Evolutionary conservation across 192 early-diverging fungal genomes (phyloP).

Genomic region (Gigaspora rosea): DNA sequence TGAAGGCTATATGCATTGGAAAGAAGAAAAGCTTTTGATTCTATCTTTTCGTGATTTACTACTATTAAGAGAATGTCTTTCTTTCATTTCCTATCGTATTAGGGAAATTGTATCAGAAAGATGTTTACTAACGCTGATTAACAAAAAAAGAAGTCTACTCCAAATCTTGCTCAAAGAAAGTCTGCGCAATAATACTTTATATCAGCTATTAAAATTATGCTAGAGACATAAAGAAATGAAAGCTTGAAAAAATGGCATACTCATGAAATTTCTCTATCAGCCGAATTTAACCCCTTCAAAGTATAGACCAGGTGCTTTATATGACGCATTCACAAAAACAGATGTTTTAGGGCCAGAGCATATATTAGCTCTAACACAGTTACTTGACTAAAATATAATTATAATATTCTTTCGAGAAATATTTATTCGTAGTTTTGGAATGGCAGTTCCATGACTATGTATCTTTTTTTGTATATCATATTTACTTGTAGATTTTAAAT

Average conservation of each 20-base stretch:
- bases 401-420: no score
- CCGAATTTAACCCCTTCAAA: conserved; percentile 1
- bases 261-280: conserved; percentile 20
- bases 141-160: conserved; percentile 23
- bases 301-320: conserved; percentile 1
- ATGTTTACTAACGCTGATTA: conserved; percentile 19
- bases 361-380: background rate
- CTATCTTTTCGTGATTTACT: background rate
- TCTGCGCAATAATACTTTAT: background rate
- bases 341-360: conserved; percentile 10
- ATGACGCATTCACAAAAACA: conserved; percentile 8
- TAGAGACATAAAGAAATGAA: conserved; percentile 4
- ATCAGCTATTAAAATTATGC: conserved; percentile 1
- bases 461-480: no score
- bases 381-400: conserved; percentile 1
- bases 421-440: no score
- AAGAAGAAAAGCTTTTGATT: no score
- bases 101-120: background rate
- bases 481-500: background rate
- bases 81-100: background rate
- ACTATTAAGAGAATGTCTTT: conserved; percentile 20
- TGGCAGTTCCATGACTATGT: no score
- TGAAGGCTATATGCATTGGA: no score
- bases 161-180: conserved; percentile 20
- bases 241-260: conserved; percentile 4